Conservation (phyloP, 2,329 filamentous ascomycete genomes). For the Phyllosticta capitalensis region DNA sequence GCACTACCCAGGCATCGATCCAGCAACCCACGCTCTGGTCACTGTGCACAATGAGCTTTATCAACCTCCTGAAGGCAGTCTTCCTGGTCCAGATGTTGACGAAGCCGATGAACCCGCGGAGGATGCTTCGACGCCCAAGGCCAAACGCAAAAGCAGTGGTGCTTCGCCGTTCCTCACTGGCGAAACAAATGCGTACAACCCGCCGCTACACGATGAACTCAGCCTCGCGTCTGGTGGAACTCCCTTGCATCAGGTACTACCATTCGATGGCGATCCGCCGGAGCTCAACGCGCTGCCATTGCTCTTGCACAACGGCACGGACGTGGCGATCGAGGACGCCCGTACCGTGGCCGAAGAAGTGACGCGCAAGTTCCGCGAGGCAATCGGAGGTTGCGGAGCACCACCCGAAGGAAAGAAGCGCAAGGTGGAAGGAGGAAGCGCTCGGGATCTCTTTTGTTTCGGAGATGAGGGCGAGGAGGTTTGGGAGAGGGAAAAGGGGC, state of each 20-base stretch:
- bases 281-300: constrained; percentile 45
- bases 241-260: constrained; percentile 5
- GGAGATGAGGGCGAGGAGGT: constrained; percentile 25
- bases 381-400: constrained; percentile 55
- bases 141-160: constrained; percentile 10
- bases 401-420: constrained; percentile 25
- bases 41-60: constrained; percentile 70
- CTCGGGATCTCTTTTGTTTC: constrained; percentile 59
- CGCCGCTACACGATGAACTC: constrained; percentile 16
- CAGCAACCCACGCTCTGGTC: constrained; percentile 45
- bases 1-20: constrained; percentile 56
- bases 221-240: background rate
- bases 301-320: constrained; percentile 53
- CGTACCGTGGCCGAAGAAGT: constrained; percentile 43
- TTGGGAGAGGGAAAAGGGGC: background rate
- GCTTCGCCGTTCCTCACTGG: background rate
- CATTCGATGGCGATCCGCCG: constrained; percentile 29
- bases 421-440: constrained; percentile 28
- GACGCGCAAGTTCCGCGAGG: constrained; percentile 47
- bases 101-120: background rate
- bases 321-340: constrained; percentile 33
- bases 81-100: background rate
- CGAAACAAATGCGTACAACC: background rate
- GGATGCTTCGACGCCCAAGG: constrained; percentile 20
- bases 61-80: constrained; percentile 59